Base-by-base conservation (phyloP, 352 stramenopile genomes). In the Phytophthora hybrid region DNA sequence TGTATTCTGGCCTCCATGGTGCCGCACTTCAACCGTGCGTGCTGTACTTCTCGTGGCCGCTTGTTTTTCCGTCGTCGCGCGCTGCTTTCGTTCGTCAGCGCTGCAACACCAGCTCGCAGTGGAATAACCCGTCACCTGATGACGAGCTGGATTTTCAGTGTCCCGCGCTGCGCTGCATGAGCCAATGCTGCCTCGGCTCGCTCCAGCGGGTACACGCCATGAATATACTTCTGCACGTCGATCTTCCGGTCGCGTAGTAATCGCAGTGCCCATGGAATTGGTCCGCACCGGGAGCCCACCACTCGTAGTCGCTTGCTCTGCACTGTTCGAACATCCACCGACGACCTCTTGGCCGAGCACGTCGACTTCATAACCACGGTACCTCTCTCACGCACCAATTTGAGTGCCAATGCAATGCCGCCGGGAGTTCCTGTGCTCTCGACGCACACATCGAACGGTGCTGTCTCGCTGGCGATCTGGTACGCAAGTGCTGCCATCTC, bases 221-320 rank as follows among this genome's bases (percentile, higher is more conserved):
- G 74, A 65, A 91, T 86, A 71, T 88, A 89, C 66, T 91, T 92
- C 21, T 89, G 75, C 62, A 93, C 80, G 63, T 90, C 79, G 31
- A 94, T 73, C 26, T 79, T 80, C 34, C 75, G 71, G 53, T 81
- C 69, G 5, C 63, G 73, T 57, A 95, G 73, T 63, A 93, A 81
- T 47, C 73, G 63, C 32, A 94, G 31, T 29, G 88, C 88, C 68
- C 78, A 81, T 19, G 71, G 71, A 67, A 95, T 84, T 4, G 86
- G 84, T 1, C 88, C 88, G 69, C 88, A 95, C 3, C 88, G 83
- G 8, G 86, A 93, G 29, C 88, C 88, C 21, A 91, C 59, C 4
- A 95, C 62, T 32, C 77, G 72, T 53, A 90, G 69, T 44, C 72
- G 72, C 71, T 91, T 92, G 55, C 73, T 76, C 18, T 81, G 76